Conservation (phyloP, 306 rosid species). For the Hippophae gyantsensis region DNA sequence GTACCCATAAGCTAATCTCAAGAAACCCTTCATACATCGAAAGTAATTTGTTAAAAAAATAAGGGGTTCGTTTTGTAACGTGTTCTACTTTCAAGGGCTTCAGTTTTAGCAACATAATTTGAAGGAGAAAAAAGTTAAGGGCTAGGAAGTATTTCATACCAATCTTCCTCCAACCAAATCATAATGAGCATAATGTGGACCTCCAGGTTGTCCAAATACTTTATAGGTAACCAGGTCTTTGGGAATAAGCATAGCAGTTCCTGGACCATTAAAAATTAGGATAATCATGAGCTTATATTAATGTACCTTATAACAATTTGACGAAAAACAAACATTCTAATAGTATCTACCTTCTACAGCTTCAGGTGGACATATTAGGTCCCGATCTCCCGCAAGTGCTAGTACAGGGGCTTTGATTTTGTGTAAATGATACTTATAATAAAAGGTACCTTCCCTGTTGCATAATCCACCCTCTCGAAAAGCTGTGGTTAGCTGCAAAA, state of each 20-base stretch:
- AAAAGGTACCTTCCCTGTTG: slow-evolving; percentile 51
- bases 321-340: slow-evolving; percentile 10
- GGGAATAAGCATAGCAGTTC: slow-evolving; percentile 69
- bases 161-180: slow-evolving; percentile 95
- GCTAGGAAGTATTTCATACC: slow-evolving; percentile 34
- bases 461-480: slow-evolving; percentile 81
- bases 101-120: too few relatives aligned
- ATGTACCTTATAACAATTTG: background rate
- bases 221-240: slow-evolving; percentile 66
- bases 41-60: too few relatives aligned
- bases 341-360: slow-evolving; percentile 79
- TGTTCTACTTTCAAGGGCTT: too few relatives aligned
- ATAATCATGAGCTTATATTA: slow-evolving; percentile 9
- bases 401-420: slow-evolving; percentile 59
- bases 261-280: slow-evolving; percentile 32
- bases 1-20: too few relatives aligned
- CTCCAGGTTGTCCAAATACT: slow-evolving; percentile 64
- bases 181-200: slow-evolving; percentile 97
- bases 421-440: slow-evolving; percentile 72
- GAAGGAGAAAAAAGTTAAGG: background rate
- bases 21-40: too few relatives aligned
- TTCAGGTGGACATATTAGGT: slow-evolving; percentile 93
- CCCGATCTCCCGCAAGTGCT: slow-evolving; percentile 89
- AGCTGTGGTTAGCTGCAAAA: slow-evolving; percentile 88
- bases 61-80: too few relatives aligned